Base-by-base conservation (phyloP, 768 basidiomycete species). In the Lactarius quietus region DNA sequence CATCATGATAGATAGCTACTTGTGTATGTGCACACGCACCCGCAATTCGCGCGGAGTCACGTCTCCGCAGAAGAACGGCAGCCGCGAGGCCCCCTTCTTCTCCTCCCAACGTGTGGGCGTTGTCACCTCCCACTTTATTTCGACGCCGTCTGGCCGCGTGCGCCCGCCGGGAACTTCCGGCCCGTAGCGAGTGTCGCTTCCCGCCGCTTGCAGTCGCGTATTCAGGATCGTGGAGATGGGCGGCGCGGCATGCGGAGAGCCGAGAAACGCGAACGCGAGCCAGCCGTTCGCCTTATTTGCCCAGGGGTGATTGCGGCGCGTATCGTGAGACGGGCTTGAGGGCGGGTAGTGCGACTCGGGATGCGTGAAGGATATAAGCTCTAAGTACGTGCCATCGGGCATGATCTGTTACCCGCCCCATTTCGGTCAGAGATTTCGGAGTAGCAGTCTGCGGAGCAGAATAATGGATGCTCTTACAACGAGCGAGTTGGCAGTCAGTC, bases 41-140 rank as follows among this genome's bases (percentile, higher is more conserved):
- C 89, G 78, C 74, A 80, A 79, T 3, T 74, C 68, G 57, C 89
- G 76, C 3, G 86, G 83, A 3, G 88, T 89, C 3, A 89, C 75
- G 70, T 91, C 89, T 15, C 87, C 87, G 69, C 90, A 91, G 73
- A 87, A 91, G 71, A 91, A 91, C 8, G 89, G 89, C 20, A 86
- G 73, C 70, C 69, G 2, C 81, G 69, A 48, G 41, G 54, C 63
- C 23, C 70, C 61, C 51, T 57, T 43, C 20, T 81, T 14, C 74
- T 69, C 10, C 29, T 18, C 53, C 68, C 38, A 53, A 60, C 48
- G 17, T 57, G 60, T 14, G 41, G 86, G 78, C 4, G 77, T 73
- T 3, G 78, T 82, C 43, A 88, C 81, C 45, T 85, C 70, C 88
- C 89, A 90, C 70, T 82, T 73, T 54, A 91, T 66, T 15, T 78